phyloP scores from a whole-genome alignment of 345 rosid genomes.

The Noccaea bulbosa region DNA sequence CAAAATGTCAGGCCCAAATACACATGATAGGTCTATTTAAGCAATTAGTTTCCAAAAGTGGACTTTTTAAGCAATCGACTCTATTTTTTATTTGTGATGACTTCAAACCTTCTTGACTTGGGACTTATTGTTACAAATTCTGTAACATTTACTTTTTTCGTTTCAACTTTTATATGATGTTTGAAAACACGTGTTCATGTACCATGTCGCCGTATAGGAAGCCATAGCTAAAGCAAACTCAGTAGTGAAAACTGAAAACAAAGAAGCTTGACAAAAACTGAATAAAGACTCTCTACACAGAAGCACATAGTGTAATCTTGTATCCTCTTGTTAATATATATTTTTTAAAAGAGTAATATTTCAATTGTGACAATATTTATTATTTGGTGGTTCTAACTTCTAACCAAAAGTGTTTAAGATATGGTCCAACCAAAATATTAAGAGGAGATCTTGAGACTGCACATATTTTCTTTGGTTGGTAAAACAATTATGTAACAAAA shows the following conservation, averaged over 20 bases:
- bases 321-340: neutral
- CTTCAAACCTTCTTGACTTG: neutral
- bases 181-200: too few species aligned
- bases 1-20: too few species aligned
- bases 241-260: too few species aligned
- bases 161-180: too few species aligned
- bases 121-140: neutral
- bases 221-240: too few species aligned
- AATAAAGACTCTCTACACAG: too few species aligned
- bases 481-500: conserved; percentile 30
- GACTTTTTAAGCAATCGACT: too few species aligned
- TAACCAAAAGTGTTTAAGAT: conserved; percentile 29
- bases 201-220: too few species aligned
- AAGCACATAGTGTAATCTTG: too few species aligned
- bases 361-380: conserved; percentile 8
- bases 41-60: too few species aligned
- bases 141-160: neutral
- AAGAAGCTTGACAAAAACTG: too few species aligned
- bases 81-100: neutral
- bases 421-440: conserved; percentile 38
- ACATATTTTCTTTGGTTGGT: conserved; percentile 40
- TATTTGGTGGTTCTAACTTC: conserved; percentile 33
- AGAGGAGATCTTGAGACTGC: conserved; percentile 31
- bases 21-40: too few species aligned
- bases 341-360: conserved; percentile 1